These are phyloP conservation scores for Blastocystis sp. DNA, from an alignment of 352 stramenopile species.

Conservation along the genomic window DNA sequence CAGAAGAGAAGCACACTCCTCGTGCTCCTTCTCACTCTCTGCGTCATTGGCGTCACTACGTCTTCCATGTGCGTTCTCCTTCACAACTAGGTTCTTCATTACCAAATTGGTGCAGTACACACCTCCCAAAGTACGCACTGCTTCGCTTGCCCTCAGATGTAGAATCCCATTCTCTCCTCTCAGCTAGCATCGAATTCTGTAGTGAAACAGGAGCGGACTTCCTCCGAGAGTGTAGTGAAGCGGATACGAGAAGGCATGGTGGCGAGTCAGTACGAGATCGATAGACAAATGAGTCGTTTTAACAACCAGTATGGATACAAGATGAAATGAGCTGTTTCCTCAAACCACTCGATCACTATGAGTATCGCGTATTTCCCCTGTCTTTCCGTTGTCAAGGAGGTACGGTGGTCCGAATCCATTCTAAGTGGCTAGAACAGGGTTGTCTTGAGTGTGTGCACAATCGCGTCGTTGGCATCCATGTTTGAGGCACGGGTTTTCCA, in stretches of 20 bases:
- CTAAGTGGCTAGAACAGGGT: neutral
- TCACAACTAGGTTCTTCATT: too few relatives aligned
- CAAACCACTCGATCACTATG: neutral
- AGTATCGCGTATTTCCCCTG: constrained; percentile 34
- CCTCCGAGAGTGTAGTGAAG: neutral
- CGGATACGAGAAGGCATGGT: neutral
- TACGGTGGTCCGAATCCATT: neutral
- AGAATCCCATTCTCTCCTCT: neutral
- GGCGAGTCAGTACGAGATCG: neutral
- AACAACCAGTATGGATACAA: neutral
- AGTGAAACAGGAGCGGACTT: neutral
- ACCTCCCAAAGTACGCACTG: neutral
- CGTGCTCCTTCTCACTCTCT: neutral
- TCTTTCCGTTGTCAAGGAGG: neutral
- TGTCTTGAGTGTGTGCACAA: too few relatives aligned
- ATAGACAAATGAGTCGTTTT: neutral
- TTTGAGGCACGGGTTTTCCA: constrained; percentile 18
- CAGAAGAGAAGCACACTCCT: too few relatives aligned
- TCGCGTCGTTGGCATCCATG: neutral
- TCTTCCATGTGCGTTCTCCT: too few relatives aligned
- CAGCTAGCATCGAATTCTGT: neutral
- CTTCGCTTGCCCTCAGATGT: neutral
- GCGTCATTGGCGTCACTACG: neutral
- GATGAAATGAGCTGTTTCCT: neutral
- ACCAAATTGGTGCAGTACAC: too few relatives aligned